Evolutionary conservation across 805 yeast genomes (phyloP), one percentile per base, ranked within the genome.

Genomic region (Osmozyma mogii): DNA sequence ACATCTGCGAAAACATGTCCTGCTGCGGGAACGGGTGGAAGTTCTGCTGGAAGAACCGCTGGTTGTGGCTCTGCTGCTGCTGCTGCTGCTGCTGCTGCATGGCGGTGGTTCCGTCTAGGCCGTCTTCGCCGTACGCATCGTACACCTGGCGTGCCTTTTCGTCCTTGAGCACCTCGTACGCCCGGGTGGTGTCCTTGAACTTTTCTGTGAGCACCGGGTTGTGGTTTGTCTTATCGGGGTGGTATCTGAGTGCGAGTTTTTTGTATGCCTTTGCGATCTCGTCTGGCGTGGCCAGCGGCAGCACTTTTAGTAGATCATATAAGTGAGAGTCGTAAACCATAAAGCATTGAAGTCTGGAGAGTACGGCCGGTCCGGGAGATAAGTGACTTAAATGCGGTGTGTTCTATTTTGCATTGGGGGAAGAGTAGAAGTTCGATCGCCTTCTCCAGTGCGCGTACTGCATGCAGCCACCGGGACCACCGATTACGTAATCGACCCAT

Each of bases 191-290:
- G 30, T 68, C 72, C 53, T 76, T 76, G 55, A 80, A 83, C 36
- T 54, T 58, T 34, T 64, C 67, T 4, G 74, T 71, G 22, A 70
- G 59, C 17, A 56, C 65, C 5, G 69, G 70, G 11, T 70, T 53
- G 37, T 63, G 70, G 33, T 61, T 59, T 13, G 72, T 72, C 42
- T 73, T 72, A 47, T 79, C 88, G 1, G 88, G 88, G 47, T 79
- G 88, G 45, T 65, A 71, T 43, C 60, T 60, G 28, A 71, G 45
- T 3, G 76, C 72, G 31, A 50, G 47, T 30, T 50, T 55, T 31
- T 56, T 57, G 30, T 59, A 58, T 0, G 61, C 45, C 15, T 44
- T 47, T 8, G 61, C 84, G 17, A 63, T 61, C 31, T 61, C 66
- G 21, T 60, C 68, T 5, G 38, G 24, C 3, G 62, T 40, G 8